Evolutionary conservation across 371 early-diverging fungal genomes (phyloP).

Genomic region (Apophysomyces sp.): DNA sequence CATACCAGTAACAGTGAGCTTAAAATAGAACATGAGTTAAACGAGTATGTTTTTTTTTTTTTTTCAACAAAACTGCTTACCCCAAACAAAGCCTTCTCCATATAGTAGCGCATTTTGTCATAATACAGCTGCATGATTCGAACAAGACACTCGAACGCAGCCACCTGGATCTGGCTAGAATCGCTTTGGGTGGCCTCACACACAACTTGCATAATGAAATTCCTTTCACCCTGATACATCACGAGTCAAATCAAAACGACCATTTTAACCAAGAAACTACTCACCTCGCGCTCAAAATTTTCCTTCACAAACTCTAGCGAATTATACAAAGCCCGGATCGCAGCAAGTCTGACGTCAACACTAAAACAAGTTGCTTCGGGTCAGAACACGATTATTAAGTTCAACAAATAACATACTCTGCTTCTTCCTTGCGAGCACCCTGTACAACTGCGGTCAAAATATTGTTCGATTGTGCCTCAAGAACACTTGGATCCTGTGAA

Average conservation of each 20-base stretch:
- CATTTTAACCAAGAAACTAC: neutral
- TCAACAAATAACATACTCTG: conserved; percentile 42
- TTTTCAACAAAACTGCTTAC: conserved; percentile 49
- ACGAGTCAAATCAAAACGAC: neutral
- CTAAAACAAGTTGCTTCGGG: conserved; percentile 27
- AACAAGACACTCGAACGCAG: conserved; percentile 93
- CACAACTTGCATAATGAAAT: conserved; percentile 97
- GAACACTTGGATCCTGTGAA: conserved; percentile 68
- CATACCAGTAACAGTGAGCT: conserved; percentile 92
- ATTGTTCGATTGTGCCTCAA: conserved; percentile 76
- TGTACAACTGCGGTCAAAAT: conserved; percentile 93
- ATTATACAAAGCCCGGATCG: conserved; percentile 88
- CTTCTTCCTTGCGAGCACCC: conserved; percentile 90
- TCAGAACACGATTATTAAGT: neutral
- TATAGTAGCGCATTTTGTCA: conserved; percentile 90
- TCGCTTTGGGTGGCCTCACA: conserved; percentile 91
- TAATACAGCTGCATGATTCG: conserved; percentile 95
- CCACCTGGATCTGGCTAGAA: conserved; percentile 73
- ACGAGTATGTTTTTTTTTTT: neutral
- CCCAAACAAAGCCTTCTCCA: conserved; percentile 92
- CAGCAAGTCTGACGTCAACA: conserved; percentile 83
- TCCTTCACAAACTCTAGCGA: conserved; percentile 90
- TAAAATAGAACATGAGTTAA: conserved; percentile 3
- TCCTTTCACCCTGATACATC: conserved; percentile 74
- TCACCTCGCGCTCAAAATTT: conserved; percentile 86